Evolutionary conservation across 495 filamentous ascomycete genomes (phyloP), one percentile per base, ranked within the genome.

Genomic region (Cudoniella acicularis): DNA sequence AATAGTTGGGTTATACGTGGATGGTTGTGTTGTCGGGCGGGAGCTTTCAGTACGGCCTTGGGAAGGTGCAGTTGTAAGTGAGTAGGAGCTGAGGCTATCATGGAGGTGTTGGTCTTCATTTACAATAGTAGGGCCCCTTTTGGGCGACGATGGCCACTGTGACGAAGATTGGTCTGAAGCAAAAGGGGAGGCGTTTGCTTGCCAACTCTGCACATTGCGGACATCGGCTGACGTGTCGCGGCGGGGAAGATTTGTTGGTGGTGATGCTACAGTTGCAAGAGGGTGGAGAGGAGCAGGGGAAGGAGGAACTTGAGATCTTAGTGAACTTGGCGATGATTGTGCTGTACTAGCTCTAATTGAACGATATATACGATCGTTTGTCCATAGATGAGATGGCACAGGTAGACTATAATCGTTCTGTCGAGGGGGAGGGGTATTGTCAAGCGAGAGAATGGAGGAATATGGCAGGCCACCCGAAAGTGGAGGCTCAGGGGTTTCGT

Each of bases 221-320:
- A 98, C 97, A 65, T 98, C 94, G 54, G 94, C 94, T 49, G 93
- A 94, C 1, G 94, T 98, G 72, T 98, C 94, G 46, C 94, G 85
- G 21, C 94, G 86, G 26, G 86, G 81, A 30, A 97, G 76, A 64
- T 86, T 88, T 52, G 84, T 82, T 9, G 89, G 87, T 22, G 90
- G 89, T 23, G 91, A 87, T 25, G 89, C 82, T 20, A 88, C 85
- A 52, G 81, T 80, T 1, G 91, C 83, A 45, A 96, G 77, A 49
- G 91, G 90, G 69, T 95, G 91, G 23, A 87, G 86, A 21, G 78
- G 78, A 17, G 86, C 82, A 47, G 78, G 81, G 57, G 85, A 86
- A 13, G 85, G 82, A 27, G 85, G 83, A 22, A 82, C 80, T 45
- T 89, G 85, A 52, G 87, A 82, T 46, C 88, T 82, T 60, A 91